Base-by-base conservation (phyloP, 805 yeast genomes). In the Pichia manshurica region DNA sequence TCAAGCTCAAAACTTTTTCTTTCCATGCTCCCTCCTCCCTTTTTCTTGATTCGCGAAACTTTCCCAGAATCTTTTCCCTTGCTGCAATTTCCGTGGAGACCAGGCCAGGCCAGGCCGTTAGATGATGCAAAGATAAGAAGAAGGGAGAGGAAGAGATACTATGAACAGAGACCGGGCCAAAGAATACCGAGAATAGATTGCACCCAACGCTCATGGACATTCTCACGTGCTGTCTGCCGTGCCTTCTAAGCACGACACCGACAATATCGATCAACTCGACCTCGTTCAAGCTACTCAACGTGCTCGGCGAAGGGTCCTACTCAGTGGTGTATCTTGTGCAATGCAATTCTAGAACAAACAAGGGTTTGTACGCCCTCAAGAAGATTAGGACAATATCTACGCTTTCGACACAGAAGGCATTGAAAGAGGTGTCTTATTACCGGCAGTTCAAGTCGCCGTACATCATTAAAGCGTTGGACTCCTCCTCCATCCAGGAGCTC, bases 291-390 rank as follows among this genome's bases (percentile, higher is more conserved):
- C 82, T 90, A 16, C 66, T 80, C 46, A 74, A 79, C 50, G 72
- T 90, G n/a, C 69, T 90, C 6, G 96, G 96, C 9, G 97, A 89
- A 67, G 95, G 96, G 2, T 95, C 93, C 13, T 85, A 84, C 60
- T 82, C 95, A 0, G 88, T 84, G 56, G 96, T 87, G 8, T 90
- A 90, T 59, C 69, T 88, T 20, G 95, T 89, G 3, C 72, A 79
- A 53, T 69, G 71, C 39, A 45, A 42, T n/a, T 42, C 35, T 10
- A 16, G 36, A 12, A 9, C 22, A 3, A 63, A 70, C 53, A 68
- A 73, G 31, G 75, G 74, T 33, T 62, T 64, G 37, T 86, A 79
- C 59, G 96, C 96, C 3, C 68, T 90, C 59, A 90, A 90, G 69
- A 85, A 86, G 68, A 86, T 88, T 46, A 71, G 90, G 51, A 96